Percentiles rank a stretch among this genome's conserved stretches.
phyloP scores from a whole-genome alignment of 2,329 filamentous ascomycete species.

The Aspergillus aculeatinus region DNA sequence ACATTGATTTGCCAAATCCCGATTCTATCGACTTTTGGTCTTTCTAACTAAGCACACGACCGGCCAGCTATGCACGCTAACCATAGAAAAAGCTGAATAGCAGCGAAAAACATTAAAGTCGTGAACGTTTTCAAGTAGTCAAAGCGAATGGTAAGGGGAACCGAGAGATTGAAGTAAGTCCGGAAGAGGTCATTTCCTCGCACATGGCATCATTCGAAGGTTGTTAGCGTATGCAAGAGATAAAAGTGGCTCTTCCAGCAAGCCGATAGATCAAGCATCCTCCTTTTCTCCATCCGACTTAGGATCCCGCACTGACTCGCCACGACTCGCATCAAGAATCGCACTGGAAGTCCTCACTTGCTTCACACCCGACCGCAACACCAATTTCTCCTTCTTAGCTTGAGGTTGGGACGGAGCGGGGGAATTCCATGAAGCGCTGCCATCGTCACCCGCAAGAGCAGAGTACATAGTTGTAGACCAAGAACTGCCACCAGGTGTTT shows the following conservation, averaged over 20 bases:
- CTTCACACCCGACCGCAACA: conserved; percentile 38
- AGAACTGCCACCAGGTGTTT: conserved; percentile 9
- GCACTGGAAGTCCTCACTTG: conserved; percentile 23
- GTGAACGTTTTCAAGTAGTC: too few species aligned
- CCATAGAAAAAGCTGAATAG: not conserved
- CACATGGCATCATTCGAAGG: too few species aligned
- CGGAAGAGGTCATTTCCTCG: too few species aligned
- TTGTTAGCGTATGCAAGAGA: not conserved
- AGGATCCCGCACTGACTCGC: not conserved
- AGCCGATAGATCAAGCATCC: not conserved
- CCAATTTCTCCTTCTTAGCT: conserved; percentile 34
- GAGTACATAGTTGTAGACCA: conserved; percentile 32
- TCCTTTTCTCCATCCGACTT: not conserved
- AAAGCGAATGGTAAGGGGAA: too few species aligned
- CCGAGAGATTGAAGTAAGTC: too few species aligned
- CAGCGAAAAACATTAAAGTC: not conserved
- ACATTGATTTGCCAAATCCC: not conserved
- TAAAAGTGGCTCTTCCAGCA: not conserved
- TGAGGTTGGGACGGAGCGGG: conserved; percentile 1
- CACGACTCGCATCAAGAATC: conserved; percentile 8
- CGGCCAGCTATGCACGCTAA: not conserved
- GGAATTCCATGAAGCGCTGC: not conserved
- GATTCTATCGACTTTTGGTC: not conserved
- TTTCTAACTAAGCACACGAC: not conserved
- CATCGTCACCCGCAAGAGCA: conserved; percentile 28